phyloP scores from a whole-genome alignment of 2,329 filamentous ascomycete species.

The Geoglossum cookeanum region DNA sequence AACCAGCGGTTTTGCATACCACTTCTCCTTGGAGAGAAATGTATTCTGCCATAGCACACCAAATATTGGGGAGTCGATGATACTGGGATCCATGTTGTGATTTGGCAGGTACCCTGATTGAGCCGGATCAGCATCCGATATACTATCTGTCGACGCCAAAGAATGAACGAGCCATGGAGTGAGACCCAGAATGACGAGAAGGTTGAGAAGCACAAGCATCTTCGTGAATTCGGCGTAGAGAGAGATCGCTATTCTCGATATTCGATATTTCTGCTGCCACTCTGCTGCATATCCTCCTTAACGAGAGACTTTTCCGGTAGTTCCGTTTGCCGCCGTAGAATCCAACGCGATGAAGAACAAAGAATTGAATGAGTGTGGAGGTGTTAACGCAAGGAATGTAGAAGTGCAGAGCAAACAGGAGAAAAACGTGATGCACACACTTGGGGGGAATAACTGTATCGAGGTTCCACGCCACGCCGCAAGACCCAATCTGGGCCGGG shows the following conservation, averaged over 20 bases:
- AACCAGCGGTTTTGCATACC: conserved; percentile 29
- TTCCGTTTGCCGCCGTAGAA: not conserved
- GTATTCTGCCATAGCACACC: conserved; percentile 20
- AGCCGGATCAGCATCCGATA: conserved; percentile 17
- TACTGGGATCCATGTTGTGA: conserved; percentile 24
- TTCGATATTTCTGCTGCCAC: not conserved
- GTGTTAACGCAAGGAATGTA: not conserved
- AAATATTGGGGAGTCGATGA: conserved; percentile 18
- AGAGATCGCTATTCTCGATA: not conserved
- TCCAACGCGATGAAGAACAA: not conserved
- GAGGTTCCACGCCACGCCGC: too few relatives aligned
- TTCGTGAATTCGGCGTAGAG: not conserved
- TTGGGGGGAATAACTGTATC: not conserved
- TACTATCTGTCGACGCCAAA: conserved; percentile 11
- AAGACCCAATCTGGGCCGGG: too few relatives aligned
- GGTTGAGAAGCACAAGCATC: not conserved
- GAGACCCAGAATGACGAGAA: not conserved
- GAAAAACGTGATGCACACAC: not conserved
- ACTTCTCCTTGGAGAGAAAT: conserved; percentile 18
- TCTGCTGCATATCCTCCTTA: not conserved
- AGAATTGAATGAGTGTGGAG: not conserved
- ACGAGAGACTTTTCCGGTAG: not conserved
- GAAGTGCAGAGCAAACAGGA: not conserved
- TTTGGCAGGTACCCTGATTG: conserved; percentile 23
- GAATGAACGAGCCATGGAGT: not conserved